Conservation (phyloP, 495 filamentous ascomycete genomes). For the Corynascus novoguineensis region DNA sequence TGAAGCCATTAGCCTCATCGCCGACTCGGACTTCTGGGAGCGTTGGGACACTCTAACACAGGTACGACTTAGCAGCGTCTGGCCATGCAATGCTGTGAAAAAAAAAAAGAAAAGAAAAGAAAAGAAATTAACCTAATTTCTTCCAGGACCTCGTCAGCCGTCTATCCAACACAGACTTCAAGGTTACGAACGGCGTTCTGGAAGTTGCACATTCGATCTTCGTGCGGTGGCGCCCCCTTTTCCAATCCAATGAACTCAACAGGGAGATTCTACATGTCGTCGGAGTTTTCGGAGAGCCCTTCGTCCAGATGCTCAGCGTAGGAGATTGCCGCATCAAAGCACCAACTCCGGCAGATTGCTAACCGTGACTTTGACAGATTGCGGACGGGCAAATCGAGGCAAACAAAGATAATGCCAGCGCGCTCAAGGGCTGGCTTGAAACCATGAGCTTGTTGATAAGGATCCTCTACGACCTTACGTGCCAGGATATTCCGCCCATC, state of each 20-base stretch:
- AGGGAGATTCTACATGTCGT: conserved; percentile 94
- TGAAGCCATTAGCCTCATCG: conserved; percentile 93
- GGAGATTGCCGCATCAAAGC: conserved; percentile 16
- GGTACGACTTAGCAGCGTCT: conserved; percentile 39
- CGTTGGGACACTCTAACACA: conserved; percentile 84
- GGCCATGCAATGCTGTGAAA: conserved; percentile 13
- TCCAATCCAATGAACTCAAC: conserved; percentile 83
- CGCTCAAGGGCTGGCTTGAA: conserved; percentile 66
- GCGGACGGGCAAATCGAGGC: conserved; percentile 72
- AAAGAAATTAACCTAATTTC: conserved; percentile 2
- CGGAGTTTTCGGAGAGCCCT: conserved; percentile 70
- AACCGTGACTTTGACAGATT: conserved; percentile 41
- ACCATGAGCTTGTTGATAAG: conserved; percentile 83
- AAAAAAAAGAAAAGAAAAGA: no score
- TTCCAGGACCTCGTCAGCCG: conserved; percentile 75
- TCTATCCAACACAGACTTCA: conserved; percentile 67
- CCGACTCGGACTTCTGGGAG: conserved; percentile 95
- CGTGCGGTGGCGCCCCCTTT: conserved; percentile 89
- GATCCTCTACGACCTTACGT: conserved; percentile 90
- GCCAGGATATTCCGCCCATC: conserved; percentile 88
- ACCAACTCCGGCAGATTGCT: conserved; percentile 1
- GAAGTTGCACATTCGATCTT: conserved; percentile 98
- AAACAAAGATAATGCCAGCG: conserved; percentile 65
- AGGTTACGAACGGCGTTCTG: conserved; percentile 85
- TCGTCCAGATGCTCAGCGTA: conserved; percentile 72